Conservation (phyloP, 345 rosid species). For the Passiflora organensis region DNA sequence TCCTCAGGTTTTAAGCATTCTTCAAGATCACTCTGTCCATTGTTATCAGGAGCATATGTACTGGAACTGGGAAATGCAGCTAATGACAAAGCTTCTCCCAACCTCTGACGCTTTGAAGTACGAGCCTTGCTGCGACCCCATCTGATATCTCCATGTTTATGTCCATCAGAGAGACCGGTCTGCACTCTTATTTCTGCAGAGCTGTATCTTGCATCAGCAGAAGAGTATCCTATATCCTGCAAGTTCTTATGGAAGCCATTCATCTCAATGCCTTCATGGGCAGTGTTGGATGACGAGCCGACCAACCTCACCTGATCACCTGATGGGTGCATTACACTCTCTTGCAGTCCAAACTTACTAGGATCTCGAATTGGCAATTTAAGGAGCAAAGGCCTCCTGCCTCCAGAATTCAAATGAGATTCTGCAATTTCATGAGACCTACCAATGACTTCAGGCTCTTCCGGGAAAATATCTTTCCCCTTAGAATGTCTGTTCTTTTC, state of each 20-base stretch:
- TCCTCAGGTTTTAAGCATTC: constrained; percentile 30
- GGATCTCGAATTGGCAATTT: constrained; percentile 62
- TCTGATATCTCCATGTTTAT: constrained; percentile 48
- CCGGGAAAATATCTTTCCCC: constrained; percentile 57
- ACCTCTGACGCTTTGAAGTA: constrained; percentile 58
- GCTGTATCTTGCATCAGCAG: constrained; percentile 30
- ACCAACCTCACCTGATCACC: constrained; percentile 28
- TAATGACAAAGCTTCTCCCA: constrained; percentile 39
- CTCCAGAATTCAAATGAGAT: constrained; percentile 44
- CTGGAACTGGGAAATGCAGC: constrained; percentile 30
- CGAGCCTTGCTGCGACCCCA: constrained; percentile 94
- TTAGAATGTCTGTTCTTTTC: constrained; percentile 52
- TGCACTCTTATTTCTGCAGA: constrained; percentile 26
- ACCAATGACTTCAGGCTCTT: constrained; percentile 44
- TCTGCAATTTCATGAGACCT: constrained; percentile 34
- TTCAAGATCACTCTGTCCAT: constrained; percentile 25
- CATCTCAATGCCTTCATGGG: constrained; percentile 24
- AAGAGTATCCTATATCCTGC: constrained; percentile 25
- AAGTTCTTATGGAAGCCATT: constrained; percentile 26
- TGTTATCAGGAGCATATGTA: constrained; percentile 16
- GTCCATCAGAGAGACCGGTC: constrained; percentile 37
- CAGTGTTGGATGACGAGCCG: constrained; percentile 46
- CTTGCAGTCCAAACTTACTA: constrained; percentile 38
- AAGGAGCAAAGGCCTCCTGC: constrained; percentile 64
- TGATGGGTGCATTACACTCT: constrained; percentile 18